Evolutionary conservation across 495 filamentous ascomycete genomes (phyloP), one percentile per base, ranked within the genome.

Genomic region (Lentithecium fluviatile): DNA sequence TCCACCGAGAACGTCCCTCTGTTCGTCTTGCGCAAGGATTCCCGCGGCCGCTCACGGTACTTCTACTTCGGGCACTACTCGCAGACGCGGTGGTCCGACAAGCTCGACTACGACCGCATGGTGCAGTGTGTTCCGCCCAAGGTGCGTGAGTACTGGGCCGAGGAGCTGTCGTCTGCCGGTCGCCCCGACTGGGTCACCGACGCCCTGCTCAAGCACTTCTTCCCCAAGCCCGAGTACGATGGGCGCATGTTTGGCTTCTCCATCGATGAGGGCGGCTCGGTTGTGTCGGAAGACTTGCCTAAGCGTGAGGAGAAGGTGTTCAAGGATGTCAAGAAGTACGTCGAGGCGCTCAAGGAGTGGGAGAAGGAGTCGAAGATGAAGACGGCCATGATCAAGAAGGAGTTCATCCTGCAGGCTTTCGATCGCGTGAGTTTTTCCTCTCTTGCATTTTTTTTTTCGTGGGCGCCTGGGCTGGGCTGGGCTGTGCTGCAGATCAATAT

Each of bases 71-170:
- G 73, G 21, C 54, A 67, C 25, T 75, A 76, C 57, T 54, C 43
- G 5, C 72, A 76, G 43, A 57, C 40, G 6, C 70, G 72, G 2
- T 73, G 64, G 68, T 65, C 54, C 34, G 73, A 76, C 40, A 71
- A 69, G 45, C 68, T 76, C 8, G 71, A 73, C 64, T 71, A 70
- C 47, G 72, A 76, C 36, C 56, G 62, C 36, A 57, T 72, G 51
- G 45, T 63, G 15, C 63, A 70, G 37, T 23, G n/a, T 5, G 71
- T 76, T 0, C 71, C 73, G 10, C 24, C 58, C 34, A 37, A 62
- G 1, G 67, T 73, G 11, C 70, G 69, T 34, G 34, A 48, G 40
- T 67, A 69, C 57, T 71, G 66, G 67, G 73, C 73, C 15, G 58
- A 73, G 23, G 42, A 62, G 34, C 67, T 76, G 26, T 49, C 55